These are phyloP conservation scores for Sphaerulina vaccinii DNA, from an alignment of 2,329 filamentous ascomycete genomes.

Conservation along the genomic window DNA sequence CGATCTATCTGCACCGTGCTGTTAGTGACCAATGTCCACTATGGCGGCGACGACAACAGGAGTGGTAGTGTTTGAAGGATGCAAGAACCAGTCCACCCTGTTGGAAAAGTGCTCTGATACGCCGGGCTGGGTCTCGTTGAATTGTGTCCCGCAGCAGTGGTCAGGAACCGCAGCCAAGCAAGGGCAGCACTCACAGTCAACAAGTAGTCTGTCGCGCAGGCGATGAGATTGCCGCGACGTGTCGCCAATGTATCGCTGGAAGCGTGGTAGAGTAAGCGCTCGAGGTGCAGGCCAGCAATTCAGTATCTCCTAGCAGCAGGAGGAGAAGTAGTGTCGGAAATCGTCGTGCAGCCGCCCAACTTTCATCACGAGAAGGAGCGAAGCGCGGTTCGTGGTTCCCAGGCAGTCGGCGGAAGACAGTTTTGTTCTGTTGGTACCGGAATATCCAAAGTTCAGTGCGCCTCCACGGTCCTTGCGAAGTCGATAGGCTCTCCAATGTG, in stretches of 20 bases:
- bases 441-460: too few species aligned
- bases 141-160: constrained; percentile 5
- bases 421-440: too few species aligned
- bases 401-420: too few species aligned
- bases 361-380: too few species aligned
- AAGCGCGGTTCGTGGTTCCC: too few species aligned
- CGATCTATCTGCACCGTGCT: neutral
- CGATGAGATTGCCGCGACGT: constrained; percentile 4
- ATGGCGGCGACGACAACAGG: constrained; percentile 4
- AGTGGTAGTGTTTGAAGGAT: constrained; percentile 6
- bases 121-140: constrained; percentile 9
- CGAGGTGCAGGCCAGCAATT: too few species aligned
- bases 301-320: too few species aligned
- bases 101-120: constrained; percentile 15
- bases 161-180: constrained; percentile 10
- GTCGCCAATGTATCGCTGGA: neutral
- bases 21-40: constrained; percentile 4
- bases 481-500: too few species aligned
- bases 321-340: too few species aligned
- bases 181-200: constrained; percentile 10
- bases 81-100: constrained; percentile 16
- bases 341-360: too few species aligned
- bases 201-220: constrained; percentile 4
- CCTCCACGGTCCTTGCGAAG: too few species aligned
- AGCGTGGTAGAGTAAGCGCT: neutral